phyloP scores from a whole-genome alignment of 169 alveolate species.

The Perkinsus olseni region DNA sequence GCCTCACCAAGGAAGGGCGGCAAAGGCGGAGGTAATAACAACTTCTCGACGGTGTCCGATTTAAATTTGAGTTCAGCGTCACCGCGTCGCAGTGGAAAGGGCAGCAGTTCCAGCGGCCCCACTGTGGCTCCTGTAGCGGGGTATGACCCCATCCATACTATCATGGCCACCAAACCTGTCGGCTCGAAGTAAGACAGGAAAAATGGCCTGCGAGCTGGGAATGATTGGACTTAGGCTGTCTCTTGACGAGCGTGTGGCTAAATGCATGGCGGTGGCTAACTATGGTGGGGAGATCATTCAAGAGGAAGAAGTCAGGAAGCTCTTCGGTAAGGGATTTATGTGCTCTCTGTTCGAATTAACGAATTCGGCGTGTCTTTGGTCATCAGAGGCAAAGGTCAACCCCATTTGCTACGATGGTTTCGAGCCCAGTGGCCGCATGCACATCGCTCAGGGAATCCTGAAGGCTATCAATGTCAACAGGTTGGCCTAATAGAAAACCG shows the following conservation, averaged over 20 bases:
- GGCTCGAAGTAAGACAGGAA: not conserved
- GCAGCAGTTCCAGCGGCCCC: not conserved
- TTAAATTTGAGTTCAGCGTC: not conserved
- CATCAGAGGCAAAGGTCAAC: constrained; percentile 33
- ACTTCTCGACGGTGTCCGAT: not conserved
- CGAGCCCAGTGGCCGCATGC: constrained; percentile 99
- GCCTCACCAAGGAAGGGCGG: not conserved
- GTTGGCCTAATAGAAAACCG: not conserved
- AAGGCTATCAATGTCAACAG: constrained; percentile 48
- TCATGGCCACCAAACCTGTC: not conserved
- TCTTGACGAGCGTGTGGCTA: not conserved
- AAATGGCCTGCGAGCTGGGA: not conserved
- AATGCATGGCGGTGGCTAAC: not conserved
- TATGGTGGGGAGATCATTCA: not conserved
- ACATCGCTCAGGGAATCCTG: constrained; percentile 94
- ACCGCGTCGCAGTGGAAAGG: not conserved
- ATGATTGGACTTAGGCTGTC: not conserved
- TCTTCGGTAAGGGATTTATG: not conserved
- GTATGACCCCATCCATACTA: not conserved
- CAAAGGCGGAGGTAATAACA: not conserved
- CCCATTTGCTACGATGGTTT: constrained; percentile 98
- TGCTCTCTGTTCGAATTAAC: not conserved
- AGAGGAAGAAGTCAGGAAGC: not conserved
- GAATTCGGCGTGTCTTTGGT: not conserved
- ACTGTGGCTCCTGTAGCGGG: not conserved